Conservation (phyloP, 805 yeast genomes). For the Pichia californica region DNA sequence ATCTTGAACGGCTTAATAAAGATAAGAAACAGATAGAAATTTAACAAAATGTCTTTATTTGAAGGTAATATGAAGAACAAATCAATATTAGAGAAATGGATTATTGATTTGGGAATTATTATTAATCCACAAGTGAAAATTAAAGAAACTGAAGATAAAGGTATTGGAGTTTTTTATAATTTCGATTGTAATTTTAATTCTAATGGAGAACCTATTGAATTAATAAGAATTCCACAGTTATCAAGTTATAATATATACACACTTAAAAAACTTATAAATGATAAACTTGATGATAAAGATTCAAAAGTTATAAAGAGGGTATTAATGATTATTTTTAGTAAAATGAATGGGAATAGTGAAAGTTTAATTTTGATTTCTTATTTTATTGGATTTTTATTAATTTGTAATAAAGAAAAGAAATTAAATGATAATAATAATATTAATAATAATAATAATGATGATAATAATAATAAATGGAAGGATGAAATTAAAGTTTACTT, state of each 20-base stretch:
- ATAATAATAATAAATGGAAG: not conserved
- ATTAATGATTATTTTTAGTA: conserved; percentile 10
- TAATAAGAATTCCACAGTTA: conserved; percentile 34
- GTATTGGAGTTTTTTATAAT: conserved; percentile 32
- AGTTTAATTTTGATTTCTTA: conserved; percentile 23
- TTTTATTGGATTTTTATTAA: conserved; percentile 18
- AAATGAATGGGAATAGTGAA: conserved; percentile 18
- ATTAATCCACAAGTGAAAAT: conserved; percentile 13
- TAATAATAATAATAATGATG: too few species aligned
- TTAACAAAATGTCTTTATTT: conserved; percentile 2
- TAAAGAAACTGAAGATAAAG: conserved; percentile 15
- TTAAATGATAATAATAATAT: too few species aligned
- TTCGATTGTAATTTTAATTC: conserved; percentile 5
- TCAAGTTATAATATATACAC: conserved; percentile 29
- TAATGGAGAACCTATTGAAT: conserved; percentile 18
- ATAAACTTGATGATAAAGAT: conserved; percentile 16
- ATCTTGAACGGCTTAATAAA: too few species aligned
- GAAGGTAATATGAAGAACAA: not conserved
- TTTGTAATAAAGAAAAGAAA: conserved; percentile 7
- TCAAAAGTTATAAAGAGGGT: conserved; percentile 14
- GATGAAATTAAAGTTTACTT: conserved; percentile 26
- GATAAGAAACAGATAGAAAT: too few species aligned
- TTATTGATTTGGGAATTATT: conserved; percentile 5
- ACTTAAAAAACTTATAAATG: conserved; percentile 16
- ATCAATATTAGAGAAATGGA: conserved; percentile 12